Base-by-base conservation (phyloP, 2,329 filamentous ascomycete genomes). In the Coniochaeta hoffmannii region DNA sequence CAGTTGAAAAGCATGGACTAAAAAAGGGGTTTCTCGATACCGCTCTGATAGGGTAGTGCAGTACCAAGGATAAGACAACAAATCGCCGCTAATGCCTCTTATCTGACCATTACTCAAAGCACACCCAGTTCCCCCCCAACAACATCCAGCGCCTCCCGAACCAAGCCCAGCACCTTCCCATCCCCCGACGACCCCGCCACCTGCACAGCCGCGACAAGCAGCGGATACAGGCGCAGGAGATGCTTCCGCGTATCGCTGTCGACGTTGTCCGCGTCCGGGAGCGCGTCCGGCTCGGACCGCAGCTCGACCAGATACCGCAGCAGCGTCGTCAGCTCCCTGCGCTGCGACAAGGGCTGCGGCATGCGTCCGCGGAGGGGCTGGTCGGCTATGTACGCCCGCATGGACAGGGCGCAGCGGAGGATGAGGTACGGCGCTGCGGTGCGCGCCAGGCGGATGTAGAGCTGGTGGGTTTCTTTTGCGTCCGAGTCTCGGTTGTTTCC, bases 301-400 rank as follows among this genome's bases (percentile, higher is more conserved):
- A 97, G 73, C 17, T 77, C 76, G 1, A 88, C 81, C 32, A 96
- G 74, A 49, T 82, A 76, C 51, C 75, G 72, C 17, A 97, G 74
- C 24, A 92, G 78, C 64, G 89, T 87, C 4, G 88, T 67, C 11
- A 99, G 73, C 66, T 96, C 94, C 59, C 82, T 86, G 44, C 89
- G 81, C 65, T 96, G 89, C 9, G 84, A 86, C 5, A 90, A 76
- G 0, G 93, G 93, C 67, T 94, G 89, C 4, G 94, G 94, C 85
- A 95, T 94, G 52, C 86, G 81, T 0, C 94, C 92, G 14, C 94
- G 81, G 19, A 99, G 76, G 1, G 93, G 92, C 66, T 97, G 93
- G 68, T 99, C 94, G 4, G 91, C 89, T 49, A 95, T 86, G 66
- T 96, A 97, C 1, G 86, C 79, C 55, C 90, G 86, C n/a, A 97